Conservation (phyloP, 768 basidiomycete genomes). For the Amanita rubescens region DNA sequence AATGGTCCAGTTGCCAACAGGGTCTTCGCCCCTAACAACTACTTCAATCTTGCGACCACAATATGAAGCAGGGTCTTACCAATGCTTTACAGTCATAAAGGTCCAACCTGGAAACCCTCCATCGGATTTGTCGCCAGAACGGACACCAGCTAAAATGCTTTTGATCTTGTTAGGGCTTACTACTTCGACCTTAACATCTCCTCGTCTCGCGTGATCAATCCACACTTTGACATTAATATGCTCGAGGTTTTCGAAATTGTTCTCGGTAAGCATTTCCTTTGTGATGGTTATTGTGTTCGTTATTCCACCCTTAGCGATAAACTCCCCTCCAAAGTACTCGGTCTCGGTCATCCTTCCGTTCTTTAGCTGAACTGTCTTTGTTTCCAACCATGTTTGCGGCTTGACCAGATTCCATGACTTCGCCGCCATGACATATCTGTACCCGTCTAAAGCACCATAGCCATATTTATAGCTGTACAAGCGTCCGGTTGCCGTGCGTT, state of each 20-base stretch:
- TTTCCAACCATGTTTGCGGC: slow-evolving; percentile 86
- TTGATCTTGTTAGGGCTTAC: slow-evolving; percentile 78
- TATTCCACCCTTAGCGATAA: slow-evolving; percentile 61
- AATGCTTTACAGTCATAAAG: slow-evolving; percentile 99
- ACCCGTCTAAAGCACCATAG: slow-evolving; percentile 84
- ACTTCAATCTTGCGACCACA: slow-evolving; percentile 12
- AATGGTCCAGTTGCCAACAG: slow-evolving; percentile 86
- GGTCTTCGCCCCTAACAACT: slow-evolving; percentile 77
- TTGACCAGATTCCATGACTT: slow-evolving; percentile 82
- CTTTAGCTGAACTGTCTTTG: slow-evolving; percentile 61
- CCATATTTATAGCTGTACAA: slow-evolving; percentile 87
- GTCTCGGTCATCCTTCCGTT: slow-evolving; percentile 52
- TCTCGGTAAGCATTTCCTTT: slow-evolving; percentile 51
- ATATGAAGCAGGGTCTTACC: slow-evolving; percentile 43
- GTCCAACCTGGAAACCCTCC: slow-evolving; percentile 90
- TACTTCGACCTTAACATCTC: slow-evolving; percentile 91
- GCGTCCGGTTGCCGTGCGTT: slow-evolving; percentile 63
- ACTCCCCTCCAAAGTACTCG: slow-evolving; percentile 54
- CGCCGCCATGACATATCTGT: slow-evolving; percentile 73
- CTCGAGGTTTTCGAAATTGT: slow-evolving; percentile 85
- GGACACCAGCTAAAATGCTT: slow-evolving; percentile 73
- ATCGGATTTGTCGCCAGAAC: slow-evolving; percentile 53
- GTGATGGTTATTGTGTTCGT: slow-evolving; percentile 59
- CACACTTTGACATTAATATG: slow-evolving; percentile 90
- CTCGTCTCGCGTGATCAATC: slow-evolving; percentile 81